Conservation (phyloP, 306 rosid genomes). For the Fragaria nilgerrensis region DNA sequence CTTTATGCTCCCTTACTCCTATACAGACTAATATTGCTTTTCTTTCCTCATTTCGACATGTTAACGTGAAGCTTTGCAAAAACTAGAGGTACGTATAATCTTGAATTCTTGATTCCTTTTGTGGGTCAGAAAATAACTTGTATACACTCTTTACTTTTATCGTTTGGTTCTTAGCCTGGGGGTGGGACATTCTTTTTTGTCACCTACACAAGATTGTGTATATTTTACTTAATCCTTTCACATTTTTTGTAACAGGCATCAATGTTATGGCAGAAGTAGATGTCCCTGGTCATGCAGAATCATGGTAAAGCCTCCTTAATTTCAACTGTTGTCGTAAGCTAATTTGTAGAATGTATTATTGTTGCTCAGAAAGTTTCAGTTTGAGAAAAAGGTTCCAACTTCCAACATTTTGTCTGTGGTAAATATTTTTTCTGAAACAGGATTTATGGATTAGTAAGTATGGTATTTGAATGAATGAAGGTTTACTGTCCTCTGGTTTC, state of each 20-base stretch:
- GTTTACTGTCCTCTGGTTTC: not conserved
- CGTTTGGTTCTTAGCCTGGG: not conserved
- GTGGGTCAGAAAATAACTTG: not conserved
- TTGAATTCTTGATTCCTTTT: constrained; percentile 33
- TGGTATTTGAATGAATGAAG: not conserved
- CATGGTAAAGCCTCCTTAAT: constrained; percentile 57
- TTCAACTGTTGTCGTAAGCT: constrained; percentile 16
- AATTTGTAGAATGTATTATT: constrained; percentile 5
- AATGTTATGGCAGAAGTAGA: constrained; percentile 93
- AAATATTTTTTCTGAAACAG: constrained; percentile 4
- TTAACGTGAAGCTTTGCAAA: constrained; percentile 74
- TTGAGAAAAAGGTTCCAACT: not conserved
- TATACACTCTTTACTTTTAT: not conserved
- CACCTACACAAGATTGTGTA: constrained; percentile 15
- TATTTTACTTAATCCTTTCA: constrained; percentile 20
- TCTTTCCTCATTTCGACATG: constrained; percentile 32
- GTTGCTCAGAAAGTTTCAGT: not conserved
- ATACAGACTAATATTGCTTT: constrained; percentile 33
- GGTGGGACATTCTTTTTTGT: constrained; percentile 7
- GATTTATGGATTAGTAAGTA: not conserved
- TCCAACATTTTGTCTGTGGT: not conserved
- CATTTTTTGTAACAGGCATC: constrained; percentile 60
- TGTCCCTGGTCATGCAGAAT: constrained; percentile 93
- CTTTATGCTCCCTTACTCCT: constrained; percentile 28
- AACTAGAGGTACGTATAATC: constrained; percentile 66